Conservation (phyloP, 73 alveolate genomes). For the Uronychia setigera region DNA sequence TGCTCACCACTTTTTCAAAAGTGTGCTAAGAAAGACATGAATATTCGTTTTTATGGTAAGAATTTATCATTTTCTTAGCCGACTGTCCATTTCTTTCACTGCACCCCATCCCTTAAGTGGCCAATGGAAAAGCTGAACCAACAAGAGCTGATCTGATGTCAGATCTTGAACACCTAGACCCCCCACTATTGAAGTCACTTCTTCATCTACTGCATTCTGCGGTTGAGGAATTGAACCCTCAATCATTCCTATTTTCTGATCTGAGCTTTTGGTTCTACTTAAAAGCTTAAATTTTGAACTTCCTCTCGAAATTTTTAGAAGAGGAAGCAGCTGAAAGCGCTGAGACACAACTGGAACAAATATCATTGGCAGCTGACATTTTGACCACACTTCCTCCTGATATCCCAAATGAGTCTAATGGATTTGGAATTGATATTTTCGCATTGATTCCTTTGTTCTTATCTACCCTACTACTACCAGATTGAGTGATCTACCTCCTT, state of each 20-base stretch:
- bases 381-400: too few relatives aligned
- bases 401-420: not conserved
- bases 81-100: not conserved
- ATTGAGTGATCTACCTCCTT: not conserved
- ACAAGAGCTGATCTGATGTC: not conserved
- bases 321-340: too few relatives aligned
- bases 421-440: not conserved
- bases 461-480: not conserved
- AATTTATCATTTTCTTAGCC: not conserved
- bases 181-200: too few relatives aligned
- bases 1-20: not conserved
- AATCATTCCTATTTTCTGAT: too few relatives aligned
- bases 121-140: not conserved
- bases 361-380: too few relatives aligned
- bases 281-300: too few relatives aligned
- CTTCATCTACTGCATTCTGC: too few relatives aligned
- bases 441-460: not conserved
- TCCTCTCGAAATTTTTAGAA: too few relatives aligned
- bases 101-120: not conserved
- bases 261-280: too few relatives aligned
- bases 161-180: too few relatives aligned
- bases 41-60: not conserved
- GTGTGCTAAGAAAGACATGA: not conserved
- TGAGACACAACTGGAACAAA: too few relatives aligned
- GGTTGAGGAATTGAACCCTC: too few relatives aligned